Conservation (phyloP, 1,284 basidiomycete genomes). For the Xerocomus subilludens region DNA sequence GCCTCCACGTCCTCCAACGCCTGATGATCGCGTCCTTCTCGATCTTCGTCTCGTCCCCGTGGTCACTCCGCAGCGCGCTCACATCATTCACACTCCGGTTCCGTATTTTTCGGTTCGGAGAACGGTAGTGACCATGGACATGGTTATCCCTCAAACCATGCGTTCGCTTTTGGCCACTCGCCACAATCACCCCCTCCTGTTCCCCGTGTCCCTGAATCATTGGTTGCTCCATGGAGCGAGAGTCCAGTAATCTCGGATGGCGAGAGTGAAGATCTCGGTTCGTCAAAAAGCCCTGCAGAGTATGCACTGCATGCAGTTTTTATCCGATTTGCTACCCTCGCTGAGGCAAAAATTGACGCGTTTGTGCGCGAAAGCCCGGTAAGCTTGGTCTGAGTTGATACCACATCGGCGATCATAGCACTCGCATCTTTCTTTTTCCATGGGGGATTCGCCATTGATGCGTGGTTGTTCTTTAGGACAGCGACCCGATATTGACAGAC, state of each 20-base stretch:
- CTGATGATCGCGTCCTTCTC: conserved; percentile 60
- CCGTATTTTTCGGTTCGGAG: conserved; percentile 75
- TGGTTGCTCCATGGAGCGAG: conserved; percentile 63
- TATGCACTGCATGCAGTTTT: conserved; percentile 89
- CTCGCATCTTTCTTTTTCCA: conserved; percentile 12
- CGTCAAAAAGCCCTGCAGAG: conserved; percentile 84
- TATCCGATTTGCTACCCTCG: conserved; percentile 81
- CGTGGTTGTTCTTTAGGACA: conserved; percentile 61
- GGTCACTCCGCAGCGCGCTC: conserved; percentile 72
- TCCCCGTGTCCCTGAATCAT: conserved; percentile 74
- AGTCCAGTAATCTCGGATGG: conserved; percentile 66
- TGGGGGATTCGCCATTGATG: conserved; percentile 23
- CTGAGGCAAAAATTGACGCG: conserved; percentile 79
- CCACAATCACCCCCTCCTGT: conserved; percentile 78
- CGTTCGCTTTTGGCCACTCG: conserved; percentile 44
- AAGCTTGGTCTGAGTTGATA: conserved; percentile 46
- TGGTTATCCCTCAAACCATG: conserved; percentile 52
- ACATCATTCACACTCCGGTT: conserved; percentile 78
- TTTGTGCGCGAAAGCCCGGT: conserved; percentile 79
- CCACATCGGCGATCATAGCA: not conserved
- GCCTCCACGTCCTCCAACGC: conserved; percentile 68
- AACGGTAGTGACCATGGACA: conserved; percentile 73
- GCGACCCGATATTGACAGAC: conserved; percentile 72
- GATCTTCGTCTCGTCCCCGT: conserved; percentile 59
- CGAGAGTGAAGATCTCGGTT: conserved; percentile 69